These are phyloP conservation scores for Schwanniomyces polymorphus DNA, from an alignment of 805 yeast species.

Conservation along the genomic window DNA sequence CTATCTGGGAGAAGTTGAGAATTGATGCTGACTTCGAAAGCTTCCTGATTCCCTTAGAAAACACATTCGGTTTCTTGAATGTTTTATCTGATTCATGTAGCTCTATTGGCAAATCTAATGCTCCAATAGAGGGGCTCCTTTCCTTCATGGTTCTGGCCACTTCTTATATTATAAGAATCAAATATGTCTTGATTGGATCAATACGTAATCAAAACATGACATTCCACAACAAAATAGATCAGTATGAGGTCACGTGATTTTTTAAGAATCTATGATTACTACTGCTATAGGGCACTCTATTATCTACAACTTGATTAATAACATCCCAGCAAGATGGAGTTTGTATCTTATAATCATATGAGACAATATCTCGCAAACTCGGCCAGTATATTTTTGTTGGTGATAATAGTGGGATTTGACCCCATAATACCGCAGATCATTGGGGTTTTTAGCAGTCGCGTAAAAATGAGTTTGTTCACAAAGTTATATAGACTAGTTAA, in stretches of 20 bases:
- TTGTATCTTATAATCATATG: no score
- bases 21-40: constrained; percentile 27
- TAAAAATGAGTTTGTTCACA: not conserved
- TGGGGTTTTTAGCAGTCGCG: not conserved
- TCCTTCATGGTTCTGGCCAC: not conserved
- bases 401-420: no score
- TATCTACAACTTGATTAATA: no score
- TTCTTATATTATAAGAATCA: not conserved
- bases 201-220: not conserved
- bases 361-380: not conserved
- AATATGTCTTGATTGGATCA: not conserved
- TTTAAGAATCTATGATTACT: not conserved
- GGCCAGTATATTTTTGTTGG: not conserved
- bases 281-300: no score
- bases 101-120: not conserved
- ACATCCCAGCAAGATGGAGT: no score
- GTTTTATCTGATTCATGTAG: not conserved
- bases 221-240: not conserved
- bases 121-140: not conserved
- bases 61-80: constrained; percentile 12
- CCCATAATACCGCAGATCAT: not conserved
- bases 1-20: constrained; percentile 14
- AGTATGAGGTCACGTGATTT: not conserved
- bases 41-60: constrained; percentile 30
- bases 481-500: not conserved